A percentile compares a stretch with the other conserved stretches of the same genome.
Conservation (phyloP, 2,329 filamentous ascomycete genomes). For the Dothiorella sarmentorum region DNA sequence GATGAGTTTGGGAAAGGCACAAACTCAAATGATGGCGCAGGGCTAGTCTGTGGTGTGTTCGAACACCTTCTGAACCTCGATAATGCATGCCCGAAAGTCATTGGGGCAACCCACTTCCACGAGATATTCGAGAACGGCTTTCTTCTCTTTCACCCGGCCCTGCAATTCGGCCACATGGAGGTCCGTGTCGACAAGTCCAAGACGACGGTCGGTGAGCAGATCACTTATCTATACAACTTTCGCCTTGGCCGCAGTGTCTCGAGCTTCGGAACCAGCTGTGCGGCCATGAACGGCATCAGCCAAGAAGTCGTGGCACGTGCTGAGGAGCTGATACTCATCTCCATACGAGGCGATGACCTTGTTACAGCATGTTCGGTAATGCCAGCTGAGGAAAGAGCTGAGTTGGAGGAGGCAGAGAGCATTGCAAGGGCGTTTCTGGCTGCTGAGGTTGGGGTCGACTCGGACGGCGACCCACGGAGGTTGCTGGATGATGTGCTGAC, state of each 20-base stretch:
- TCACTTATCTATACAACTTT: conserved; percentile 72
- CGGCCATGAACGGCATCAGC: conserved; percentile 80
- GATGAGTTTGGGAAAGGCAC: conserved; percentile 85
- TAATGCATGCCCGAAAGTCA: conserved; percentile 53
- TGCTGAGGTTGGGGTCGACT: conserved; percentile 29
- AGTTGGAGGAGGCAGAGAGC: conserved; percentile 61
- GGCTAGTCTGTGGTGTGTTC: conserved; percentile 60
- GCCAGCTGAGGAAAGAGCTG: conserved; percentile 59
- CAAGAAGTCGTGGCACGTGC: conserved; percentile 69
- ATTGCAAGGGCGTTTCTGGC: conserved; percentile 44
- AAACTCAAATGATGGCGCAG: conserved; percentile 61
- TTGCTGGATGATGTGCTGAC: conserved; percentile 38
- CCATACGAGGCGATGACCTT: conserved; percentile 72
- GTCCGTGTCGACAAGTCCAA: conserved; percentile 58
- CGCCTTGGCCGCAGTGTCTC: conserved; percentile 65
- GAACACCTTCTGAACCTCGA: conserved; percentile 53
- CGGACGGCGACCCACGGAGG: conserved; percentile 30
- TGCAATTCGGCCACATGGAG: conserved; percentile 69
- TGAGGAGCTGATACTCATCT: conserved; percentile 65
- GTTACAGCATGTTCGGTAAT: conserved; percentile 67
- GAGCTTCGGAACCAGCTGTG: conserved; percentile 83
- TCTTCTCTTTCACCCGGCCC: conserved; percentile 47
- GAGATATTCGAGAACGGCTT: conserved; percentile 69
- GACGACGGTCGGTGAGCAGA: conserved; percentile 55
- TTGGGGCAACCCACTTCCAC: conserved; percentile 63